Evolutionary conservation across 1,284 basidiomycete species (phyloP).

Genomic region (Cryptococcus sp.): DNA sequence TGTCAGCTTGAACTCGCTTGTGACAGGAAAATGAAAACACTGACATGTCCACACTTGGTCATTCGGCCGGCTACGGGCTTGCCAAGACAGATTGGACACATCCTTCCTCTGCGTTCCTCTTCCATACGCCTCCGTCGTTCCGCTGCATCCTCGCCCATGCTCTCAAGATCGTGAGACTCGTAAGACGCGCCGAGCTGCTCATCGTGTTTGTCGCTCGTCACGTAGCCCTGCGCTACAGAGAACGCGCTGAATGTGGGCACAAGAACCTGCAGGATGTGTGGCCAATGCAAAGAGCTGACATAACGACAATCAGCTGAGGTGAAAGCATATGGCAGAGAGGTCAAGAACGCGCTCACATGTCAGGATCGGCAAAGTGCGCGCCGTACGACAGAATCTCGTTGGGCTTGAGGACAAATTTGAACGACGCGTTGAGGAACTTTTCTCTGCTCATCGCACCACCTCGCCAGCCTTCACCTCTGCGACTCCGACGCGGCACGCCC

Average conservation of each 20-base stretch:
- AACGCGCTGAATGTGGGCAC: slow-evolving; percentile 67
- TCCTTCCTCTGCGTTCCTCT: slow-evolving; percentile 56
- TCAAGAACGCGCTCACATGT: slow-evolving; percentile 64
- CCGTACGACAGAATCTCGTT: slow-evolving; percentile 75
- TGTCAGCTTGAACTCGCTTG: slow-evolving; percentile 9
- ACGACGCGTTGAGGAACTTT: slow-evolving; percentile 90
- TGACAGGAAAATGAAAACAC: slow-evolving; percentile 49
- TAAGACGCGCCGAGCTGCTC: slow-evolving; percentile 20
- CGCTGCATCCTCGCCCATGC: slow-evolving; percentile 40
- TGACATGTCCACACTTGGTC: slow-evolving; percentile 95
- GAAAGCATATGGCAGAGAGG: background rate
- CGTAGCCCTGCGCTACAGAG: slow-evolving; percentile 51
- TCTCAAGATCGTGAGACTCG: slow-evolving; percentile 35
- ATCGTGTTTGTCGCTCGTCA: slow-evolving; percentile 30
- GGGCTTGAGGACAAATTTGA: slow-evolving; percentile 90
- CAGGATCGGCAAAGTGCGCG: slow-evolving; percentile 91
- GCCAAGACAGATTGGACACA: slow-evolving; percentile 89
- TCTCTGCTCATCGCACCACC: slow-evolving; percentile 74
- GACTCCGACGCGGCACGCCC: slow-evolving; percentile 65
- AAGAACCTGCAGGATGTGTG: slow-evolving; percentile 93
- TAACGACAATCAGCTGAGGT: slow-evolving; percentile 10
- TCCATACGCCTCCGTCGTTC: slow-evolving; percentile 40
- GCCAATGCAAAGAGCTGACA: slow-evolving; percentile 85
- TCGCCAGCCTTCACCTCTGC: slow-evolving; percentile 60
- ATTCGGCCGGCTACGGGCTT: slow-evolving; percentile 88